Conservation (phyloP, 805 yeast species). For the Wickerhamomyces silvicola region DNA sequence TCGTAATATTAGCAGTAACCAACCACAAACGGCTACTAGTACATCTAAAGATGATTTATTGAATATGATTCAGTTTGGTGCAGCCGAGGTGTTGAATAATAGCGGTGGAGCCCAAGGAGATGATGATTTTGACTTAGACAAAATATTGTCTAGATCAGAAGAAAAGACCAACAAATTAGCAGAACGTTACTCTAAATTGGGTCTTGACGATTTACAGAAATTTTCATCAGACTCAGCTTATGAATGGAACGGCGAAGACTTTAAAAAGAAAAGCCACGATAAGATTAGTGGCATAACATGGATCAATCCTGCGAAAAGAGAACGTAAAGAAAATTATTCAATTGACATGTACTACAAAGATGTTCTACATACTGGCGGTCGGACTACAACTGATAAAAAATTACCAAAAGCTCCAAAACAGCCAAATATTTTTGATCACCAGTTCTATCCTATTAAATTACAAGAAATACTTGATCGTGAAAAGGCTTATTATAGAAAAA, state of each 20-base stretch:
- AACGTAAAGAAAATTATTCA: slow-evolving; percentile 76
- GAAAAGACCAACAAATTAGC: slow-evolving; percentile 55
- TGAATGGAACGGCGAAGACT: slow-evolving; percentile 85
- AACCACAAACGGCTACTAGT: slow-evolving; percentile 28
- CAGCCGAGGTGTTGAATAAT: slow-evolving; percentile 47
- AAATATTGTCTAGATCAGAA: slow-evolving; percentile 53
- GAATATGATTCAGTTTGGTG: slow-evolving; percentile 81
- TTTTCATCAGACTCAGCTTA: slow-evolving; percentile 70
- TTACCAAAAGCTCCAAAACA: slow-evolving; percentile 85
- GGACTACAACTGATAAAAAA: slow-evolving; percentile 37
- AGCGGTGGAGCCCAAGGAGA: slow-evolving; percentile 28
- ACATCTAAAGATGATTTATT: slow-evolving; percentile 65
- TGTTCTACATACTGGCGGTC: slow-evolving; percentile 67
- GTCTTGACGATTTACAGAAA: slow-evolving; percentile 72
- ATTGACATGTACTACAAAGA: slow-evolving; percentile 84
- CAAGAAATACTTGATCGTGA: slow-evolving; percentile 76
- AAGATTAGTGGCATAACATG: slow-evolving; percentile 52
- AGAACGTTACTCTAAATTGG: slow-evolving; percentile 57
- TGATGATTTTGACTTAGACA: slow-evolving; percentile 55
- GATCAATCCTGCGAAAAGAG: slow-evolving; percentile 84
- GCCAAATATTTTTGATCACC: slow-evolving; percentile 79
- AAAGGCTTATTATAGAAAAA: slow-evolving; percentile 67
- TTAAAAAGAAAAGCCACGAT: slow-evolving; percentile 54
- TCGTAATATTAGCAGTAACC: slow-evolving; percentile 28
- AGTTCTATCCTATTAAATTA: slow-evolving; percentile 76